Evolutionary conservation across 352 stramenopile species (phyloP), one percentile per base, ranked within the genome.

Genomic region (Blastocystis sp.): DNA sequence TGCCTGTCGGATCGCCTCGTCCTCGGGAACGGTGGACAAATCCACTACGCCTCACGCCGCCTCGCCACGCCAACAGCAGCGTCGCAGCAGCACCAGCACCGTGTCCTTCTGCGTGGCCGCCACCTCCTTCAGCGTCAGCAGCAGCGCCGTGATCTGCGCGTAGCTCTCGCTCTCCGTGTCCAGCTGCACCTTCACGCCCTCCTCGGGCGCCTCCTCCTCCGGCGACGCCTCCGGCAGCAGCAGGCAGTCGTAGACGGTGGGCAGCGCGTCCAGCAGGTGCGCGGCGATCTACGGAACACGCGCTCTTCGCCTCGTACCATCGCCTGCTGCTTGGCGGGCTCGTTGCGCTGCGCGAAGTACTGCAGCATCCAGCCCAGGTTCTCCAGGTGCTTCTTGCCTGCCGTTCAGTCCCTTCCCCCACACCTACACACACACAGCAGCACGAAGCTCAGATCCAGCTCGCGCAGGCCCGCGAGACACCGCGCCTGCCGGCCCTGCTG

Each of bases 61-160:
- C 7, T 1, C 17, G 7, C 28, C 38, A 81, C 11, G 28, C 71
- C 4, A 54, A 81, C 71, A 81, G 48, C 42, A 45, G 0, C 9
- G 17, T 65, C 66, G 64, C 3, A 81, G 71, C 38, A 81, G 64
- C 42, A n/a, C 4, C 38, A 66, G 28, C 38, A 81, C 71, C 11
- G 24, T 42, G 17, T 81, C 71, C 3, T n/a, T 64, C n/a, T 65
- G 21, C 7, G 28, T 65, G 17, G 6, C 14, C 9, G 54, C 71
- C n/a, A 48, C 28, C 28, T 81, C 40, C 4, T n/a, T 19, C 28
- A 81, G 57, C 10, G 52, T 66, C 45, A 66, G 42, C 45, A 81
- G 17, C 71, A 81, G 42, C 21, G 64, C 3, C 71, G 43, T 40
- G 45, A 48, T 66, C 1, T 21, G 19, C 0, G 6, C 14, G 45